A percentile compares a stretch with the other conserved stretches of the same genome.
These are phyloP conservation scores for Pseudoneurospora amorphoporcata DNA, from an alignment of 495 filamentous ascomycete species.

Conservation along the genomic window DNA sequence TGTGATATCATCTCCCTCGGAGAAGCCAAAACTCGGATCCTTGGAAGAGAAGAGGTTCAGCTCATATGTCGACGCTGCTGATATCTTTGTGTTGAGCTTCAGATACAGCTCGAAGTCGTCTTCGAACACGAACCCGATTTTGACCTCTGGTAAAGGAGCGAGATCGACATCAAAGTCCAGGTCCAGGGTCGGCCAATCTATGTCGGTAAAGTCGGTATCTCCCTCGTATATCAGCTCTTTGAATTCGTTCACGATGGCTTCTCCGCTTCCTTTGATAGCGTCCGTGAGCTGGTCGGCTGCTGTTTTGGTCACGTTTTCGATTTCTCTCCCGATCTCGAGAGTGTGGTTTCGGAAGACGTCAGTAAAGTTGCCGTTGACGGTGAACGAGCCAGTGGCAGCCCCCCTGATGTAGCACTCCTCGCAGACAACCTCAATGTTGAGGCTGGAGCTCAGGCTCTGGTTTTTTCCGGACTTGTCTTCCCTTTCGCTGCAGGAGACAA, in stretches of 20 bases:
- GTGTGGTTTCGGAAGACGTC: conserved; percentile 26
- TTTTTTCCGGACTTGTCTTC: neutral
- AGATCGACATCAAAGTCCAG: conserved; percentile 29
- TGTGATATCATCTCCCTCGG: conserved; percentile 23
- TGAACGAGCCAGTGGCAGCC: conserved; percentile 29
- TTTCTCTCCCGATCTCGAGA: conserved; percentile 12
- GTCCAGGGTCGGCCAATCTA: conserved; percentile 28
- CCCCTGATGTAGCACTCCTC: conserved; percentile 44
- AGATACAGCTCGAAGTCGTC: conserved; percentile 43
- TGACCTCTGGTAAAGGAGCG: conserved; percentile 30
- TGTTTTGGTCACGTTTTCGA: conserved; percentile 22
- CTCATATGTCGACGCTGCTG: conserved; percentile 33
- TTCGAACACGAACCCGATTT: conserved; percentile 36
- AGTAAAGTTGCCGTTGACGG: conserved; percentile 27
- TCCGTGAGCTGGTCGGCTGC: conserved; percentile 20
- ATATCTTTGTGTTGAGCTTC: conserved; percentile 34
- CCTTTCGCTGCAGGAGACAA: neutral
- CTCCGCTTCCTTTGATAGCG: conserved; percentile 2
- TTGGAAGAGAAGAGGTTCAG: conserved; percentile 39
- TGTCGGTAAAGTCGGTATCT: conserved; percentile 24
- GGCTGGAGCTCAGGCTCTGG: neutral
- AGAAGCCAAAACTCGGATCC: conserved; percentile 28
- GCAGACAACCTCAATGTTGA: conserved; percentile 32
- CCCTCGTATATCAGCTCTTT: neutral
- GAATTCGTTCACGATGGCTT: neutral